A percentile compares a stretch with the other conserved stretches of the same genome.
Conservation (phyloP, 2,329 filamentous ascomycete genomes). For the Lomentospora prolificans region DNA sequence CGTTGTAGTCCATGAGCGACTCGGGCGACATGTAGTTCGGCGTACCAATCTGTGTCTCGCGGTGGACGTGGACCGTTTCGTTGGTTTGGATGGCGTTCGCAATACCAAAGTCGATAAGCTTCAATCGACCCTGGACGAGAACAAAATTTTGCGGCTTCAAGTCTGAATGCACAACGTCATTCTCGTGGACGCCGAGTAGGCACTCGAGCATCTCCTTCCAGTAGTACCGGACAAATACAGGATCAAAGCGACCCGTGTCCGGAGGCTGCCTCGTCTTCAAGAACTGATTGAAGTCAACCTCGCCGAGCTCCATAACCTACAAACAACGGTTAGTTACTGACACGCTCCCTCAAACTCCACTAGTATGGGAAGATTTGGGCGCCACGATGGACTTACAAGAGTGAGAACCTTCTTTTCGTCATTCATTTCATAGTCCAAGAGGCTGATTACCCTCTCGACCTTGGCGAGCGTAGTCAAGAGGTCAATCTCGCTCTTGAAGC, state of each 20-base stretch:
- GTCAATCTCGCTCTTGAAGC: constrained; percentile 94
- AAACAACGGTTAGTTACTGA: constrained; percentile 14
- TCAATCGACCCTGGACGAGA: constrained; percentile 77
- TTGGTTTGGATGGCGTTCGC: constrained; percentile 94
- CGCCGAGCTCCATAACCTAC: constrained; percentile 93
- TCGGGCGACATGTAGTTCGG: constrained; percentile 99
- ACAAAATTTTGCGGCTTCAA: constrained; percentile 97
- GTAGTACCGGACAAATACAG: constrained; percentile 89
- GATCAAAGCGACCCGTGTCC: constrained; percentile 69
- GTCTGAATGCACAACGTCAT: constrained; percentile 93
- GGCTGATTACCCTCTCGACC: constrained; percentile 79
- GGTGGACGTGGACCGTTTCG: constrained; percentile 93
- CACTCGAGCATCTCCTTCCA: constrained; percentile 99
- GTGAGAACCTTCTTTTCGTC: constrained; percentile 81
- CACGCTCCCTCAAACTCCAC: neutral
- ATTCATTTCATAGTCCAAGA: constrained; percentile 91
- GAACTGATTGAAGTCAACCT: constrained; percentile 83
- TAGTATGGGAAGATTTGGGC: neutral
- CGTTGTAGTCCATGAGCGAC: constrained; percentile 80
- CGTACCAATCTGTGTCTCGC: constrained; percentile 89
- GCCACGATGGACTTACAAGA: constrained; percentile 46
- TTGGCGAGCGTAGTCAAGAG: constrained; percentile 71
- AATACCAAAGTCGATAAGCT: constrained; percentile 97
- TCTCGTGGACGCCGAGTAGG: constrained; percentile 75
- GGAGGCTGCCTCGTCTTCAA: constrained; percentile 63